Conservation (phyloP, 495 filamentous ascomycete species). For the Penicillium manginii region DNA sequence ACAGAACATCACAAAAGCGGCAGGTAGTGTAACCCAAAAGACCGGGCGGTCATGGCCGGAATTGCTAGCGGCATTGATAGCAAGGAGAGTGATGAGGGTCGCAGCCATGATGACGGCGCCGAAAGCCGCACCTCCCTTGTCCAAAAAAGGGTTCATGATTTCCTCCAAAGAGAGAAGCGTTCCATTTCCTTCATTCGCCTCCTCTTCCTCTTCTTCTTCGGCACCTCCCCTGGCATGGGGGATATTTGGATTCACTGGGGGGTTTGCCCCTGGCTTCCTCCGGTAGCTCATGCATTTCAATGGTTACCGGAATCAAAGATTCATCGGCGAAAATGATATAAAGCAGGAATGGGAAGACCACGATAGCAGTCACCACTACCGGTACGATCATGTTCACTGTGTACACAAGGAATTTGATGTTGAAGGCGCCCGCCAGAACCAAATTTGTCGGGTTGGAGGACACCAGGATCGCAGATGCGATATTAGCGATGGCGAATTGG, state of each 20-base stretch:
- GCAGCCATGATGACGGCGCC: conserved; percentile 63
- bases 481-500: conserved; percentile 71
- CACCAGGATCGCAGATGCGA: conserved; percentile 68
- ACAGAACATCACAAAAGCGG: conserved; percentile 63
- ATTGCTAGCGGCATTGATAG: conserved; percentile 58
- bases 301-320: conserved; percentile 61
- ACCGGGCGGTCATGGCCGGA: conserved; percentile 43
- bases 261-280: conserved; percentile 54
- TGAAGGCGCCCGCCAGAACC: conserved; percentile 69
- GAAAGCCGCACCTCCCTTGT: conserved; percentile 63
- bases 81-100: conserved; percentile 61
- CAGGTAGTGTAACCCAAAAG: conserved; percentile 65
- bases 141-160: conserved; percentile 72
- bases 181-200: conserved; percentile 30
- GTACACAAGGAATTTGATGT: conserved; percentile 68
- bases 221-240: conserved; percentile 59
- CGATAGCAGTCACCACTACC: conserved; percentile 61
- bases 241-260: conserved; percentile 68
- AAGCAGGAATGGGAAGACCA: conserved; percentile 65
- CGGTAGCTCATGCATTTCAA: conserved; percentile 64
- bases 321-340: conserved; percentile 66
- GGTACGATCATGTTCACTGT: conserved; percentile 73
- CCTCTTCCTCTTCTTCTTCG: conserved; percentile 55
- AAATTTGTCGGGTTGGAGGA: conserved; percentile 75
- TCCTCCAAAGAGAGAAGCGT: conserved; percentile 63